Evolutionary conservation across 2,329 filamentous ascomycete genomes (phyloP), one percentile per base, ranked within the genome.

Genomic region (Fusarium haematococcum): DNA sequence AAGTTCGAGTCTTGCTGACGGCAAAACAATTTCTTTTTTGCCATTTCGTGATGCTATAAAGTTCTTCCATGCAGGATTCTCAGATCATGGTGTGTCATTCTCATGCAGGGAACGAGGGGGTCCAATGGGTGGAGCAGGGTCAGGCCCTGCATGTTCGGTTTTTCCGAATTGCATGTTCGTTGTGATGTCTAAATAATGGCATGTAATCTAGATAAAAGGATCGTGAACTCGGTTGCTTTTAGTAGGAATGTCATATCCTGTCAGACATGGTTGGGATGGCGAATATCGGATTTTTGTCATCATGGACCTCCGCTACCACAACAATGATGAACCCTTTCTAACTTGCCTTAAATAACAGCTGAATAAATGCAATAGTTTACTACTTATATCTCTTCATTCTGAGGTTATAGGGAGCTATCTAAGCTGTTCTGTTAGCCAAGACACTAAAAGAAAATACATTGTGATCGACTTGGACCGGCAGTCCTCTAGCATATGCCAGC

Each of bases 1-100:
- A 74, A 74, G 71, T 74, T 74, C 71, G 71, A 74, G 71, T 74
- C 71, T 74, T 74, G 71, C 71, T 74, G 71, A 74, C 71, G 71
- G 71, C 71, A 74, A 69, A 63, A 23, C 2, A 45, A 45, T 45
- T 27, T 27, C 23, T 50, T 33, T 10, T 73, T 73, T 71, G 59
- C 7, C n/a, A 18, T 62, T 73, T 48, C 48, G 30, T 27, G 6
- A 35, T 10, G n/a, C 39, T 18, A 32, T 35, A 52, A 67, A 25
- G 20, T 39, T 48, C n/a, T 50, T 33, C 41, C 57, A 37, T 64
- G 64, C 71, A 73, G 35, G 45, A 58, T 58, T 54, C 18, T 14
- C 39, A 50, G 20, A 48, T 48, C 67, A 33, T 61, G 14, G n/a
- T 43, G 25, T 60, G 39, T 35, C 37, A 43, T n/a, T 41, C 8